Evolutionary conservation across 805 yeast genomes (phyloP).

Genomic region (Kluyveromyces lactis): DNA sequence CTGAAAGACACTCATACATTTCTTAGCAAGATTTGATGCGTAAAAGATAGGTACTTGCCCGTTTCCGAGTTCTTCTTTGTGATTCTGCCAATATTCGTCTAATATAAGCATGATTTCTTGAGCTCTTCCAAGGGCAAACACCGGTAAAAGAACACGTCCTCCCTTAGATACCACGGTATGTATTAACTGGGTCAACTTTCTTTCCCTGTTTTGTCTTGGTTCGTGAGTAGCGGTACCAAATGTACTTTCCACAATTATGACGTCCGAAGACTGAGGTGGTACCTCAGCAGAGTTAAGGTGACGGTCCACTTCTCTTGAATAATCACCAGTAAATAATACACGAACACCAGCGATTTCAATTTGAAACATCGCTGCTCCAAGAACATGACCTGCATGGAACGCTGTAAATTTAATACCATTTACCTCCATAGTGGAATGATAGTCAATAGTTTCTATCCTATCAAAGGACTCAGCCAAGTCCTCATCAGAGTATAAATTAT

Average conservation of each 20-base stretch:
- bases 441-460: conserved; percentile 86
- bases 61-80: conserved; percentile 62
- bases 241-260: conserved; percentile 88
- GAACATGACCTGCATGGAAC: conserved; percentile 98
- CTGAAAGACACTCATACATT: conserved; percentile 96
- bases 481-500: conserved; percentile 77
- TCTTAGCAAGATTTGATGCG: conserved; percentile 88
- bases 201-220: conserved; percentile 79
- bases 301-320: conserved; percentile 90
- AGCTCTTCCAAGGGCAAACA: conserved; percentile 93
- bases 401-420: conserved; percentile 96
- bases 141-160: conserved; percentile 88
- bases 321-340: conserved; percentile 90
- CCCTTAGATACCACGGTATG: conserved; percentile 81
- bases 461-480: conserved; percentile 85
- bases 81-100: conserved; percentile 89
- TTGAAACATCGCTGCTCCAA: conserved; percentile 97
- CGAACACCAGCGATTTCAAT: conserved; percentile 91
- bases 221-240: conserved; percentile 97
- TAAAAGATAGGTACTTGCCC: conserved; percentile 70
- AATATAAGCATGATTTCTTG: conserved; percentile 84
- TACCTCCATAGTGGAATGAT: conserved; percentile 89
- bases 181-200: conserved; percentile 67
- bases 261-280: conserved; percentile 80
- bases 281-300: conserved; percentile 94